Conservation (phyloP, 306 rosid genomes). For the Cyamopsis tetragonoloba region DNA sequence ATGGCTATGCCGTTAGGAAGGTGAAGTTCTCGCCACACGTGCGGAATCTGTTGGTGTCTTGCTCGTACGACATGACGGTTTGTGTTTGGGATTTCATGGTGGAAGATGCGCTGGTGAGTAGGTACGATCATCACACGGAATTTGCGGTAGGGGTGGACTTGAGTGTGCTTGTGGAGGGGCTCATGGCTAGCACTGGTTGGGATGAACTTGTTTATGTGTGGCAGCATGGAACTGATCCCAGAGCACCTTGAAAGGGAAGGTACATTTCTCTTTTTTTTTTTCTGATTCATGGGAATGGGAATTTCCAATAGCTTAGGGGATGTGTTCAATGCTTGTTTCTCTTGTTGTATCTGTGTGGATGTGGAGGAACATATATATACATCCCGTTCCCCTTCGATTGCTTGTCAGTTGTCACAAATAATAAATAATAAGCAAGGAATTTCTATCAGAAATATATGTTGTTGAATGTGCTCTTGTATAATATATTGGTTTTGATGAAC, state of each 20-base stretch:
- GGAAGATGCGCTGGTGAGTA: constrained; percentile 83
- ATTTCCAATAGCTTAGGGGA: background rate
- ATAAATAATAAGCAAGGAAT: background rate
- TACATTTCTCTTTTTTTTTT: background rate
- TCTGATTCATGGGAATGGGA: no score
- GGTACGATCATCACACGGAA: constrained; percentile 85
- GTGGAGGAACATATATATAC: background rate
- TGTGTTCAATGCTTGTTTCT: constrained; percentile 8
- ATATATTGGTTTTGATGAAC: constrained; percentile 10
- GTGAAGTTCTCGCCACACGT: constrained; percentile 78
- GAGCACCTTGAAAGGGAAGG: constrained; percentile 58
- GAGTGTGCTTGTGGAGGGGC: constrained; percentile 92
- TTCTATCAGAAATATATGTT: background rate
- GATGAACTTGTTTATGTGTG: constrained; percentile 90
- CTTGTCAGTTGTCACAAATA: no score
- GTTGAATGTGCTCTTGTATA: constrained; percentile 1
- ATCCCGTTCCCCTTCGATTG: background rate
- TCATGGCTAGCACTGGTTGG: constrained; percentile 92
- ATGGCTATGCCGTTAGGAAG: constrained; percentile 74
- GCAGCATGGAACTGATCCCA: constrained; percentile 91
- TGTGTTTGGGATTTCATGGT: constrained; percentile 87
- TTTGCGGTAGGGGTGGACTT: constrained; percentile 91
- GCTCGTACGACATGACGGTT: constrained; percentile 90
- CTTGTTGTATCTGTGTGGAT: constrained; percentile 9
- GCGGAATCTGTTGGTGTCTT: constrained; percentile 58